A percentile compares a stretch with the other conserved stretches of the same genome.
These are phyloP conservation scores for Boletus edulis DNA, from an alignment of 768 basidiomycete species.

Conservation along the genomic window DNA sequence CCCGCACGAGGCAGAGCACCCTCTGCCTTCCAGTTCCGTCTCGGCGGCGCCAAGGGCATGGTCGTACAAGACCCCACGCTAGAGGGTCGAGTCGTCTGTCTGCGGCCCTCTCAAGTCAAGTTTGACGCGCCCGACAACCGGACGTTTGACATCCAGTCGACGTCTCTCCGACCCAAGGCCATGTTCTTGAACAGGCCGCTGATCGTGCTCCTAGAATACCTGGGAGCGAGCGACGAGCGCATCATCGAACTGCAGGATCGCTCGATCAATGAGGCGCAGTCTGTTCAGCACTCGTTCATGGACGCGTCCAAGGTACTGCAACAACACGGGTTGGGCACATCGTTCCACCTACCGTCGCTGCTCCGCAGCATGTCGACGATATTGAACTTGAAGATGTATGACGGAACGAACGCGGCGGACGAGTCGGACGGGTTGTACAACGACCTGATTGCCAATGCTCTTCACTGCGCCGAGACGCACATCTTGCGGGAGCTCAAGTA, in stretches of 20 bases:
- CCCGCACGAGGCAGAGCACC: slow-evolving; percentile 25
- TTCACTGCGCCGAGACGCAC: slow-evolving; percentile 43
- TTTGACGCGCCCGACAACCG: slow-evolving; percentile 38
- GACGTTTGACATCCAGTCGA: slow-evolving; percentile 47
- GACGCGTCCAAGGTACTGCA: slow-evolving; percentile 39
- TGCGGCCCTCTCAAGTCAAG: slow-evolving; percentile 48
- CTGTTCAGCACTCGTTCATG: slow-evolving; percentile 32
- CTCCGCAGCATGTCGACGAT: slow-evolving; percentile 36
- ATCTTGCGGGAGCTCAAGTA: slow-evolving; percentile 52
- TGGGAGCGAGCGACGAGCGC: slow-evolving; percentile 32
- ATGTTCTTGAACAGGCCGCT: slow-evolving; percentile 48
- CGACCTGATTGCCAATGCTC: slow-evolving; percentile 35
- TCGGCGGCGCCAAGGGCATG: slow-evolving; percentile 49
- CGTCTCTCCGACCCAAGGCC: slow-evolving; percentile 41
- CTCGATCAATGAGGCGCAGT: slow-evolving; percentile 37
- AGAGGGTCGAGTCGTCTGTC: slow-evolving; percentile 32
- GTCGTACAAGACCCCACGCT: slow-evolving; percentile 42
- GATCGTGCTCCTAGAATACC: slow-evolving; percentile 47
- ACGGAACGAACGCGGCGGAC: slow-evolving; percentile 1
- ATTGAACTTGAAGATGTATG: slow-evolving; percentile 28
- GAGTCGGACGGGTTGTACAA: slow-evolving; percentile 22
- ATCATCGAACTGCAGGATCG: slow-evolving; percentile 38
- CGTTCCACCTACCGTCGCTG: slow-evolving; percentile 44
- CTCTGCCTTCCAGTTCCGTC: slow-evolving; percentile 44
- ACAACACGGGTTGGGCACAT: slow-evolving; percentile 43